These are phyloP conservation scores for Vanderwaltozyma polyspora DNA, from an alignment of 805 yeast genomes.

Conservation along the genomic window DNA sequence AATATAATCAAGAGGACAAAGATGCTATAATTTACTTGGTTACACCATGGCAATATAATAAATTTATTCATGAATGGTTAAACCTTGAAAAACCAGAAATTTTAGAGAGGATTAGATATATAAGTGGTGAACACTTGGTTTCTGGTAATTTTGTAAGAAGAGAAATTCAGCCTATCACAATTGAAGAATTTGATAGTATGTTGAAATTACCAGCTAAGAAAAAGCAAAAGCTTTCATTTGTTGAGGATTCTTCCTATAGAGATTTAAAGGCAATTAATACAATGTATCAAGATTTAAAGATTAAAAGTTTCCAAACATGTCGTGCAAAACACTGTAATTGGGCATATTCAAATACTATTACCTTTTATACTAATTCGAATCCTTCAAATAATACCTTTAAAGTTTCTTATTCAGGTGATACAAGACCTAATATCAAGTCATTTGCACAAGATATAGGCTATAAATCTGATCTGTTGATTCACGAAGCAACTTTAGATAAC, in stretches of 20 bases:
- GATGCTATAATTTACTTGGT: conserved; percentile 42
- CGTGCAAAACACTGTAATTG: conserved; percentile 77
- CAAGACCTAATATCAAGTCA: conserved; percentile 57
- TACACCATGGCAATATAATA: conserved; percentile 63
- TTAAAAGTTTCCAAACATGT: conserved; percentile 43
- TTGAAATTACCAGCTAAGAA: conserved; percentile 5
- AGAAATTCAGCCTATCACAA: conserved; percentile 22
- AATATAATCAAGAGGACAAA: conserved; percentile 29
- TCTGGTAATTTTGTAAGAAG: conserved; percentile 26
- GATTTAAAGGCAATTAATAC: conserved; percentile 22
- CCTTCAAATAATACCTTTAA: conserved; percentile 36
- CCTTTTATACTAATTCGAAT: conserved; percentile 28
- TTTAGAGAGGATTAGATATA: conserved; percentile 35
- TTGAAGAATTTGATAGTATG: conserved; percentile 13
- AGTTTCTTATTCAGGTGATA: conserved; percentile 88
- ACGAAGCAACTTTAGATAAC: conserved; percentile 88
- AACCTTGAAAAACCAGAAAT: conserved; percentile 35
- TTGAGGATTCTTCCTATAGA: conserved; percentile 16
- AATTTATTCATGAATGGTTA: conserved; percentile 62
- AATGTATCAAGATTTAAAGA: conserved; percentile 33
- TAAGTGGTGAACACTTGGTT: conserved; percentile 52
- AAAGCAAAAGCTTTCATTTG: conserved; percentile 18
- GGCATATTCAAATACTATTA: conserved; percentile 60
- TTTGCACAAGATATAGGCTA: conserved; percentile 56
- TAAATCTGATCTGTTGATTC: conserved; percentile 65